Percentiles rank a stretch among this genome's conserved stretches.
These are phyloP conservation scores for Phyllosticta paracitricarpa DNA, from an alignment of 2,329 filamentous ascomycete genomes.

Conservation along the genomic window DNA sequence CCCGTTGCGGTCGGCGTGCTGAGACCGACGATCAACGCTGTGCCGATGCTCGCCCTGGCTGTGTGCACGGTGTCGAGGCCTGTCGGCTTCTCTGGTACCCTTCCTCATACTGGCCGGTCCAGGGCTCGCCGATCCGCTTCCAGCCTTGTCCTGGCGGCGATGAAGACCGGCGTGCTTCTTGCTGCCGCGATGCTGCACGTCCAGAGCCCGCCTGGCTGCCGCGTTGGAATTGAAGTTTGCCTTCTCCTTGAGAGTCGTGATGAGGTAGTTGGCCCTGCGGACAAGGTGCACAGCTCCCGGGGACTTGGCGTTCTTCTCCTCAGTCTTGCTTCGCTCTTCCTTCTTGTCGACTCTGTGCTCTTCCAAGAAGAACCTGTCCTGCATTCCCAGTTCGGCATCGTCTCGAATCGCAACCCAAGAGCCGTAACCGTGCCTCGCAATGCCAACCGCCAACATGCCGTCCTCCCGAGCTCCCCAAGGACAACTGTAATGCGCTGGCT, in stretches of 20 bases:
- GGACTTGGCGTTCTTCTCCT: constrained; percentile 66
- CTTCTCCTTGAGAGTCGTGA: constrained; percentile 90
- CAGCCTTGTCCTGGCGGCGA: constrained; percentile 46
- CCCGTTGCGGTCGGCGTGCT: constrained; percentile 25
- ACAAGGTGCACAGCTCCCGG: constrained; percentile 97
- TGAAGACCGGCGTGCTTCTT: constrained; percentile 56
- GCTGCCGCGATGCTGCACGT: constrained; percentile 92
- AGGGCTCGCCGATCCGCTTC: constrained; percentile 61
- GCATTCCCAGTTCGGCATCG: constrained; percentile 73
- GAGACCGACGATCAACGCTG: constrained; percentile 29
- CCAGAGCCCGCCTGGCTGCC: constrained; percentile 66
- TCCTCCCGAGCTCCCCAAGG: constrained; percentile 90
- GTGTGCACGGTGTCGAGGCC: constrained; percentile 25
- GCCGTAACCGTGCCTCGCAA: constrained; percentile 87
- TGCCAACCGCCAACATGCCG: constrained; percentile 92
- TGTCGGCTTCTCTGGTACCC: constrained; percentile 28
- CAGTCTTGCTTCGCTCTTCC: constrained; percentile 71
- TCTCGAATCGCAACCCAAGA: constrained; percentile 93
- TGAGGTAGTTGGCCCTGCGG: constrained; percentile 83
- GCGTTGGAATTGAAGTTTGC: constrained; percentile 54
- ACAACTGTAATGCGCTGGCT: constrained; percentile 83
- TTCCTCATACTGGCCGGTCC: constrained; percentile 40
- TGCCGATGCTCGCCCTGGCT: constrained; percentile 28
- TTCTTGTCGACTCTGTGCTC: constrained; percentile 98
- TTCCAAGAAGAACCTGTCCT: constrained; percentile 89